Base-by-base conservation (phyloP, 257 asterid species). In the Coffea eugenioides region DNA sequence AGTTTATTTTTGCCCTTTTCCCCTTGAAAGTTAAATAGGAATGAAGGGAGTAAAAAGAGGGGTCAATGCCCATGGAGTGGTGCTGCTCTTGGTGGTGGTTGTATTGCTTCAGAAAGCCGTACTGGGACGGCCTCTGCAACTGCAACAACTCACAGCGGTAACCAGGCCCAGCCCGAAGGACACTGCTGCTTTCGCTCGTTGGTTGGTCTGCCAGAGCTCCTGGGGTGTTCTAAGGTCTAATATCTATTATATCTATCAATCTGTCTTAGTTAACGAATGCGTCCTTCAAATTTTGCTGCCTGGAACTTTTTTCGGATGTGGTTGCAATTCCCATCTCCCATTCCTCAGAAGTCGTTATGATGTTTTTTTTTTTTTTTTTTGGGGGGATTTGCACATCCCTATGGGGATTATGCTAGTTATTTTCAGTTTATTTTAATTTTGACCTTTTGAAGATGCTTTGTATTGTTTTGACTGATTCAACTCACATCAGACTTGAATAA, bases 221-320 rank as follows among this genome's bases (percentile, higher is more conserved):
- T 94, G 98, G 97, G 97, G 98, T 21, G 97, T 92, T 23, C 95
- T 94, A 77, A 94, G 81, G 98, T 91, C 79, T 82, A 57, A 49
- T 67, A 3, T 54, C 45, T 34, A 34, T 48, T 43, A 16, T 27
- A 11, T 39, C 6, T 66, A 51, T 49, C 31, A 6, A 0, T 57
- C 43, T 57, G 25, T 57, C 65, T 3, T 57, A 8, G 1, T 20
- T 57, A 57, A 20, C 3, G 25, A 57, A 5, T 57, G 9, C 16
- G 23, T 57, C 25, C 23, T 57, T 57, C 64, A 12, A 52, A 52
- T 20, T 54, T 4, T 49, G 54, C 54, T 49, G 13, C 14, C 54
- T 49, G 54, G 54, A 49, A 7, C 14, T 49, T 9, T 49, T 49
- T 8, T 49, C 34, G 34, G 14, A 7, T 8, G 54, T 49, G 54